A percentile compares a stretch with the other conserved stretches of the same genome.
phyloP scores from a whole-genome alignment of 805 yeast species.

The Saccharomycopsis oosterbeekiorum region DNA sequence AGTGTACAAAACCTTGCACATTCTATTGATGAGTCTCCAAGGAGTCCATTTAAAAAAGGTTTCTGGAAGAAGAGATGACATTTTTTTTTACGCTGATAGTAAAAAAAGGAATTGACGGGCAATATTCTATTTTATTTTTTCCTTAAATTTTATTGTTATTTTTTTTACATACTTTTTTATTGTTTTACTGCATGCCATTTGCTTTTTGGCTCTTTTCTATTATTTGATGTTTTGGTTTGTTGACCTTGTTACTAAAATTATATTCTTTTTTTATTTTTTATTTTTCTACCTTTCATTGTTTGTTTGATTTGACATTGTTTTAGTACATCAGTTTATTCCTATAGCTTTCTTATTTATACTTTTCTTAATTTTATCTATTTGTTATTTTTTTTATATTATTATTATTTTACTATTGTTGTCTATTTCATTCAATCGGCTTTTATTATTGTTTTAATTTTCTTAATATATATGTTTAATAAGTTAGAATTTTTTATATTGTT shows the following conservation, averaged over 20 bases:
- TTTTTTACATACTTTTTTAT: background rate
- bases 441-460: background rate
- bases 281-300: background rate
- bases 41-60: slow-evolving; percentile 13
- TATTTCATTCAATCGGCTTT: background rate
- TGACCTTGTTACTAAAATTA: background rate
- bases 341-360: background rate
- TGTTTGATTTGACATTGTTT: background rate
- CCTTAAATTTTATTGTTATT: background rate
- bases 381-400: background rate
- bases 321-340: too few species aligned
- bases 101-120: background rate
- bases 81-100: background rate
- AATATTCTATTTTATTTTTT: background rate
- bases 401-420: background rate
- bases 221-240: background rate
- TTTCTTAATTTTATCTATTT: background rate
- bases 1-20: background rate
- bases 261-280: background rate
- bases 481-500: background rate
- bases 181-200: background rate
- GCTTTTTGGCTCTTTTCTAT: background rate
- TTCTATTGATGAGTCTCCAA: background rate
- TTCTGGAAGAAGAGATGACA: slow-evolving; percentile 10
- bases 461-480: background rate